A percentile compares a stretch with the other conserved stretches of the same genome.
Evolutionary conservation across 2,329 filamentous ascomycete species (phyloP).

Genomic region (Penicillium sp.): DNA sequence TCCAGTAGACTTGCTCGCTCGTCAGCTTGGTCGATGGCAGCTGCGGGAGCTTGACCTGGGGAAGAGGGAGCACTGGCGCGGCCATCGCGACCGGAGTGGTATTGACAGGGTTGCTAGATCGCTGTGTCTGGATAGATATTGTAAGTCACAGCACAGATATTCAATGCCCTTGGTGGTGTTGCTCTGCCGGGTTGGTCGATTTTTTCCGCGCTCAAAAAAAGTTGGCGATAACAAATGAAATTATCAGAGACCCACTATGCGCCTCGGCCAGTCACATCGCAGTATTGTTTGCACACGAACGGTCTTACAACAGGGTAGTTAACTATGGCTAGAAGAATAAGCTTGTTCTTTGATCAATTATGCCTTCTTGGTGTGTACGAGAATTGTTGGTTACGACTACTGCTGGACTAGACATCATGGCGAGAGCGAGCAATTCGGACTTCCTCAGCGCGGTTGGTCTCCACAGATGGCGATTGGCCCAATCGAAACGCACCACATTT

Average conservation of each 20-base stretch:
- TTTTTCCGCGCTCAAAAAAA: not conserved
- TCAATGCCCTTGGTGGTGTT: not conserved
- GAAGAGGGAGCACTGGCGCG: constrained; percentile 75
- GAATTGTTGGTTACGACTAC: too few relatives aligned
- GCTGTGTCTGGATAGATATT: not conserved
- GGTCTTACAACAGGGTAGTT: too few relatives aligned
- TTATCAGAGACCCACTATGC: constrained; percentile 2
- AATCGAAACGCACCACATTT: not conserved
- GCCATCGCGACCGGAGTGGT: constrained; percentile 58
- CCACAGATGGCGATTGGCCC: not conserved
- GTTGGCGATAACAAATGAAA: not conserved
- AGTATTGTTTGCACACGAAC: too few relatives aligned
- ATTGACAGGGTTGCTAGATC: not conserved
- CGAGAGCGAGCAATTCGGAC: not conserved
- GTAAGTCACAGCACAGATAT: too few relatives aligned
- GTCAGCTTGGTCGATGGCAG: constrained; percentile 74
- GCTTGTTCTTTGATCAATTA: not conserved
- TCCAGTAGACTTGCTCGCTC: constrained; percentile 94
- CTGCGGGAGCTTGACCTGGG: constrained; percentile 75
- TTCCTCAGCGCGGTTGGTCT: not conserved
- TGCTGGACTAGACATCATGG: too few relatives aligned
- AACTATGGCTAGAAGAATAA: too few relatives aligned
- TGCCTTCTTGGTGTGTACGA: not conserved
- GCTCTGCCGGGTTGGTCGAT: not conserved
- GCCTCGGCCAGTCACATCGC: not conserved